Base-by-base conservation (phyloP, 1,284 basidiomycete genomes). In the Cerioporus squamosus region DNA sequence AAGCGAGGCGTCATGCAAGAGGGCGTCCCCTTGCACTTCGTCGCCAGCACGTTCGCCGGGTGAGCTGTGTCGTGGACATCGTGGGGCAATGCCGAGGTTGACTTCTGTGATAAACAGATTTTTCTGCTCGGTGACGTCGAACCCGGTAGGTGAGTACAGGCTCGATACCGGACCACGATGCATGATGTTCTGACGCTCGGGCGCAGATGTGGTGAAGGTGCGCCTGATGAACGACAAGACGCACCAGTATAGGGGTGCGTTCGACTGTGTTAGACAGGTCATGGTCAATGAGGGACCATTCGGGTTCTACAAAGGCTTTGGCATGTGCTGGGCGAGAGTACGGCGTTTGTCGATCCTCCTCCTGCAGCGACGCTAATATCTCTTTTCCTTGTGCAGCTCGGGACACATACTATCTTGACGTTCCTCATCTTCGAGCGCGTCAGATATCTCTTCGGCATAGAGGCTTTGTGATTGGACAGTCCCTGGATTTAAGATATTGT, bases 161-260 rank as follows among this genome's bases (percentile, higher is more conserved):
- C 33, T 36, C 17, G 6, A 43, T 43, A 14, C 14, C n/a, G 1
- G 40, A 5, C 18, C 22, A 0, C 1, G 18, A 10, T 43, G 26
- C 6, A 31, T n/a, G 48, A 22, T 43, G 39, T 22, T 42, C 29
- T 36, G 6, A 39, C 40, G 10, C 24, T 1, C 24, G 38, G 4
- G 0, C 24, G 20, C 44, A 75, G 76, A 78, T 49, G 75, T 78
- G 5, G 70, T 77, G 24, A 78, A 78, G 58, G 75, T 77, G 24
- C 72, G 76, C 7, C 60, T 77, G n/a, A 77, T 77, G 75, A 77
- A 75, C 57, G 76, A 78, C 64, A 75, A 75, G 59, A 67, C 67
- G 44, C 70, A 73, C 29, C 61, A 69, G 57, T 68, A 66, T 58
- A 64, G 65, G 26, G 71, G 73, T 38, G 69, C 72, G 7, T 43